Percentiles rank a stretch among this genome's conserved stretches.
Conservation (phyloP, 139 green algal species). For the Chlamydomonas asymmetrica region DNA sequence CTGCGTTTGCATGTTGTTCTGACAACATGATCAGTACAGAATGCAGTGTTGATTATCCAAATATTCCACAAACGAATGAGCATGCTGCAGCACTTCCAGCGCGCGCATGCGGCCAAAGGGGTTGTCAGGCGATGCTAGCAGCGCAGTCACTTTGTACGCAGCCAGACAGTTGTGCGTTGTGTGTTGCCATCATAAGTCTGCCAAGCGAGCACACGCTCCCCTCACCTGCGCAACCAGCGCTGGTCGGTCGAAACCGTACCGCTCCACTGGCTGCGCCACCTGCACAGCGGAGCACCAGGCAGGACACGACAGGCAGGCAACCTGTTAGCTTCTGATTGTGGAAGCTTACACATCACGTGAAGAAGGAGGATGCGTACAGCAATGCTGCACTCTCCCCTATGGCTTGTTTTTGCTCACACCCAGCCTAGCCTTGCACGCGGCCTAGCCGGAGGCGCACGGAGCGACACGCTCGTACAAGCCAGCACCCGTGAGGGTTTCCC, state of each 20-base stretch:
- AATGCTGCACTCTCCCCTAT: too few species aligned
- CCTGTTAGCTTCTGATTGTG: conserved; percentile 25
- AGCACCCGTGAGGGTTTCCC: conserved; percentile 1
- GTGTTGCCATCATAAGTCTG: too few species aligned
- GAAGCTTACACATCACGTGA: not conserved
- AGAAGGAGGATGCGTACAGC: not conserved
- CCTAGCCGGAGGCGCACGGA: not conserved
- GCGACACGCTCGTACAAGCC: not conserved
- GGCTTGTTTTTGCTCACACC: not conserved
- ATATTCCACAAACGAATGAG: too few species aligned
- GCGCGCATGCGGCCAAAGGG: too few species aligned
- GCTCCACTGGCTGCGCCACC: conserved; percentile 51
- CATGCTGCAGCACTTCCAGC: too few species aligned
- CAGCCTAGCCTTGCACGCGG: conserved; percentile 19
- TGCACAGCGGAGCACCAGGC: conserved; percentile 12
- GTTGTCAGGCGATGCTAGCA: too few species aligned
- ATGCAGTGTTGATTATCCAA: too few species aligned
- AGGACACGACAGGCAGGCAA: not conserved
- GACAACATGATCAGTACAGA: too few species aligned
- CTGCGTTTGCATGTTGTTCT: too few species aligned
- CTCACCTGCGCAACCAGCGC: conserved; percentile 53
- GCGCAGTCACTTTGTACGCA: too few species aligned
- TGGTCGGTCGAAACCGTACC: conserved; percentile 64
- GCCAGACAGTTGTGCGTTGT: too few species aligned
- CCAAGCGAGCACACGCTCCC: too few species aligned